Base-by-base conservation (phyloP, 2,329 filamentous ascomycete genomes). In the Penicillium sp. region DNA sequence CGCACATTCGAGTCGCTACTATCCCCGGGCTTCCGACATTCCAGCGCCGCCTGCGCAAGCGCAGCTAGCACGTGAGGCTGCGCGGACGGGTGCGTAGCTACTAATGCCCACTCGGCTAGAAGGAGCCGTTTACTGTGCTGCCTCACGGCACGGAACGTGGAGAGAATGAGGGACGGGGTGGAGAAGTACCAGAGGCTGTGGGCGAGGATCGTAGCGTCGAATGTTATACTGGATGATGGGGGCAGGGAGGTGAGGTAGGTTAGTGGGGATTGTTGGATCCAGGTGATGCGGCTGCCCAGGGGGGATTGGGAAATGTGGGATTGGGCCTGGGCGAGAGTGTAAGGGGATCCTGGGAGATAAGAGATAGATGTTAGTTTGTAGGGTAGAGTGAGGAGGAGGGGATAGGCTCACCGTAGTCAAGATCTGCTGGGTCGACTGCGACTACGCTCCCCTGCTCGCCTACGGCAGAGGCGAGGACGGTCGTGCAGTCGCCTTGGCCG, bases 401-500 rank as follows among this genome's bases (percentile, higher is more conserved):
- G n/a, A n/a, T n/a, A n/a, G n/a, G n/a, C n/a, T 53, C 52, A 64
- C 72, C 72, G 60, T 81, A 81, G 55, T 75, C 69, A 7, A 72
- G 61, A 0, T 65, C 57, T 0, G 71, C 78, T 1, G 77, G 78
- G 63, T 82, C 79, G 26, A 80, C 61, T 4, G 76, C 78, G 45
- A 73, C 72, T 13, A 81, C 66, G 41, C 64, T 65, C 0, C 77
- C 76, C 0, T 62, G 28, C 12, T 69, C 58, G 3, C 75, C 73
- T 1, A 77, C 71, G 19, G 64, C 70, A 56, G 70, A 60, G 40
- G 79, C 79, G 17, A 82, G 71, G 3, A 74, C 75, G 10, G 73
- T 69, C 2, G 80, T 81, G 56, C 73, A 76, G 52, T 78, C 77
- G 2, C 79, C 80, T 56, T 82, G 80, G 1, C 79, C 80, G 62